A percentile compares a stretch with the other conserved stretches of the same genome.
Evolutionary conservation across 2,329 filamentous ascomycete genomes (phyloP).

Genomic region (Chalara sp.): DNA sequence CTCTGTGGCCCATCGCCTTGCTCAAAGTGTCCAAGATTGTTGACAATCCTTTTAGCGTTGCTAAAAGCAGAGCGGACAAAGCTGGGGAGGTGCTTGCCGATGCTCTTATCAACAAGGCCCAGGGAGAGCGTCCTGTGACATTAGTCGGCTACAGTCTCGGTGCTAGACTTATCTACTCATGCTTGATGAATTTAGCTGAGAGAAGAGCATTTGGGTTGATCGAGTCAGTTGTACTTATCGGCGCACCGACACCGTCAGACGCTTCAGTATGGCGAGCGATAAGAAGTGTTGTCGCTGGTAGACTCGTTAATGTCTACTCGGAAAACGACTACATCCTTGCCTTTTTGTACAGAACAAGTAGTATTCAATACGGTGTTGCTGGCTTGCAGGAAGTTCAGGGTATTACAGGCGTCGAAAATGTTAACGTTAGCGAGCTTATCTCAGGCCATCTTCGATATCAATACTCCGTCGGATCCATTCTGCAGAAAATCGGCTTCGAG

Average conservation of each 20-base stretch:
- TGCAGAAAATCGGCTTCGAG: constrained; percentile 63
- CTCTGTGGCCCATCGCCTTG: constrained; percentile 63
- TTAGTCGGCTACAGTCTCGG: constrained; percentile 78
- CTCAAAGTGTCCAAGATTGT: constrained; percentile 61
- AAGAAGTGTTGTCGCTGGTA: constrained; percentile 70
- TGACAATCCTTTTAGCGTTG: constrained; percentile 77
- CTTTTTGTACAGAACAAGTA: constrained; percentile 80
- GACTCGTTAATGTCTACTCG: constrained; percentile 83
- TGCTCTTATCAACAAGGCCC: constrained; percentile 72
- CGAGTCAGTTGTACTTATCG: constrained; percentile 78
- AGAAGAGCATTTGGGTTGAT: constrained; percentile 76
- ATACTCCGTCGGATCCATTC: constrained; percentile 57
- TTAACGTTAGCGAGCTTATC: constrained; percentile 55
- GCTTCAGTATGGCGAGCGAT: constrained; percentile 68
- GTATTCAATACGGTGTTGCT: constrained; percentile 74
- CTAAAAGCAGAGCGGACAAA: constrained; percentile 71
- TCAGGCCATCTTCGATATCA: constrained; percentile 67
- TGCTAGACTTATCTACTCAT: constrained; percentile 75
- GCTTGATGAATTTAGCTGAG: constrained; percentile 69
- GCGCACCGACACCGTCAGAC: constrained; percentile 69
- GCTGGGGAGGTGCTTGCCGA: constrained; percentile 75
- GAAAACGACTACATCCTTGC: constrained; percentile 82
- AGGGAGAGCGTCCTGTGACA: constrained; percentile 75
- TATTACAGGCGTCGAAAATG: constrained; percentile 59
- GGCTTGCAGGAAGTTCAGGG: constrained; percentile 69